Percentiles rank a stretch among this genome's conserved stretches.
phyloP scores from a whole-genome alignment of 306 rosid species.

The Rosa multiflora region DNA sequence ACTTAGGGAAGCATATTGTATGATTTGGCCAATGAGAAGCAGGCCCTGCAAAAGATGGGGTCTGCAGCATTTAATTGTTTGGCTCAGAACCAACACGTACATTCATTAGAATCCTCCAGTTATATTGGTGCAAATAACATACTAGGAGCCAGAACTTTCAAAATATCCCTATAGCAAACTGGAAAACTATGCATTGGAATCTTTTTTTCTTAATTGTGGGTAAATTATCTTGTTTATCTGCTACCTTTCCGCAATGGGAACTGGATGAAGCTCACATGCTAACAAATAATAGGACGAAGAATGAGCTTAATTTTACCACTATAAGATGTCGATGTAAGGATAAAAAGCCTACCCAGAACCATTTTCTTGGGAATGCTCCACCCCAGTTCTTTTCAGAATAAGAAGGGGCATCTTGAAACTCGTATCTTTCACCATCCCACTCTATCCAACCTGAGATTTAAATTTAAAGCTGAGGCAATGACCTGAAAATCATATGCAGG shows the following conservation, averaged over 20 bases:
- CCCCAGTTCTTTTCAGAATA: constrained; percentile 99
- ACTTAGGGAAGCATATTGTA: neutral
- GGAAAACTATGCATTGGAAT: neutral
- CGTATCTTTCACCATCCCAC: constrained; percentile 93
- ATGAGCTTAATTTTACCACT: constrained; percentile 15
- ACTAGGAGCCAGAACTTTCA: constrained; percentile 6
- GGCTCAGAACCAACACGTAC: neutral
- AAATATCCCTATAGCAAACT: constrained; percentile 5
- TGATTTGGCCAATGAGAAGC: neutral
- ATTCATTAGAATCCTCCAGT: neutral
- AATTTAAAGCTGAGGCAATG: constrained; percentile 38
- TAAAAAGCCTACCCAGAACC: constrained; percentile 86
- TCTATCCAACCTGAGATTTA: constrained; percentile 96
- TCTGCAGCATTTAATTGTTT: constrained; percentile 8
- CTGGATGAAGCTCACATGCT: neutral
- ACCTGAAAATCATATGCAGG: constrained; percentile 2
- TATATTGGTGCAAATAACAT: constrained; percentile 8
- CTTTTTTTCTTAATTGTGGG: neutral
- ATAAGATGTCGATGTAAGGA: constrained; percentile 23
- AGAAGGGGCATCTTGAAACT: constrained; percentile 88
- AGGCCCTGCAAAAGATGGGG: neutral
- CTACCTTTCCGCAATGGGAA: constrained; percentile 7
- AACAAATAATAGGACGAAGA: neutral
- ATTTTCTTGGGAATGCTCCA: constrained; percentile 93
- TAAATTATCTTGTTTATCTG: neutral